These are phyloP conservation scores for Inga leiocalycina DNA, from an alignment of 306 rosid genomes.

Conservation along the genomic window DNA sequence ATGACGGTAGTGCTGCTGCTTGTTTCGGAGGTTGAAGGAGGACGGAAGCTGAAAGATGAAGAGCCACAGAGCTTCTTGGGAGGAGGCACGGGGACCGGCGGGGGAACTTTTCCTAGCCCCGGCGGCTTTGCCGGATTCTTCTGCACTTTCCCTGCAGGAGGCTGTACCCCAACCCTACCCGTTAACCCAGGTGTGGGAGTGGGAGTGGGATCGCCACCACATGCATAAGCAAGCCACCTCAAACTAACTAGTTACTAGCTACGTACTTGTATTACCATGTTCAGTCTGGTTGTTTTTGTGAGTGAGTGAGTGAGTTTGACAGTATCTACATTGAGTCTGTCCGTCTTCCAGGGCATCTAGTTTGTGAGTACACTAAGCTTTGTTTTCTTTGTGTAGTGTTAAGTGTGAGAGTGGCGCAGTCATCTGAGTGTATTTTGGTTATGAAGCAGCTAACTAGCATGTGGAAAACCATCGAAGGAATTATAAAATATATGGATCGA, in stretches of 20 bases:
- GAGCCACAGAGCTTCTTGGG: conserved; percentile 38
- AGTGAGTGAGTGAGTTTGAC: neutral
- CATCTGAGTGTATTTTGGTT: neutral
- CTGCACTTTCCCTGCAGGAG: conserved; percentile 44
- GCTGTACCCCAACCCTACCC: conserved; percentile 32
- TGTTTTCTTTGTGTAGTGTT: neutral
- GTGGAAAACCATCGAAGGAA: neutral
- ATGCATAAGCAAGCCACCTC: conserved; percentile 9
- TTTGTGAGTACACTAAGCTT: neutral
- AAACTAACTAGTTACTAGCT: neutral
- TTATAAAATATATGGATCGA: too few species aligned
- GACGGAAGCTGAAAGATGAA: conserved; percentile 17
- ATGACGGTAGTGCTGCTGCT: conserved; percentile 5
- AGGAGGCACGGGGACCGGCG: conserved; percentile 25
- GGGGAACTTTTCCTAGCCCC: conserved; percentile 38
- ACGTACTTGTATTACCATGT: neutral
- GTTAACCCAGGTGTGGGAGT: conserved; percentile 8
- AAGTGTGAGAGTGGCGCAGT: neutral
- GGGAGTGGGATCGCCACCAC: conserved; percentile 23
- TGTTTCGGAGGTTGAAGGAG: conserved; percentile 40
- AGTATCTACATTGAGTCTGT: neutral
- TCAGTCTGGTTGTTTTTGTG: neutral
- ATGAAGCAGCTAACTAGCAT: neutral
- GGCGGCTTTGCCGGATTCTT: conserved; percentile 39
- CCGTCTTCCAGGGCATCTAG: neutral